Conservation (phyloP, 495 filamentous ascomycete species). For the Ascodesmis nigricans region DNA sequence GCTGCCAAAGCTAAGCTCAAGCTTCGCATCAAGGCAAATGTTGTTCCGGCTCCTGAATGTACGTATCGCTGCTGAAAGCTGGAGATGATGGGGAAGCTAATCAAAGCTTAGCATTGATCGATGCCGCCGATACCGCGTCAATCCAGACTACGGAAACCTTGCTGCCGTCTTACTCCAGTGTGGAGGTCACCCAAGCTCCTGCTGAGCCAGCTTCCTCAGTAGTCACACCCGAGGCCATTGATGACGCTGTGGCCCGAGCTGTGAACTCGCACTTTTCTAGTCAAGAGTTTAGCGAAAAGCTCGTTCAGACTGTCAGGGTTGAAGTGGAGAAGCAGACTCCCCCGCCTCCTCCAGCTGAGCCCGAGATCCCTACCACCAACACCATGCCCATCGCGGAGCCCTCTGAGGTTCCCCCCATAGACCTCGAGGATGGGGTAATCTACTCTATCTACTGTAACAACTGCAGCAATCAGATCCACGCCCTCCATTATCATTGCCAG, state of each 20-base stretch:
- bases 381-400: too few species aligned
- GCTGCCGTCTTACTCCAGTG: constrained; percentile 13
- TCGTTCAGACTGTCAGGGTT: constrained; percentile 20
- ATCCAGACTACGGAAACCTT: constrained; percentile 1
- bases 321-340: constrained; percentile 14
- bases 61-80: too few species aligned
- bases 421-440: too few species aligned
- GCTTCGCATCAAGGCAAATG: constrained; percentile 75
- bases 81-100: too few species aligned
- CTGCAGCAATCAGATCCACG: constrained; percentile 53
- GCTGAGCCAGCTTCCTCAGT: not conserved
- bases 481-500: constrained; percentile 83
- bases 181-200: constrained; percentile 4
- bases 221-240: constrained; percentile 9
- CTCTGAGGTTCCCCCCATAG: too few species aligned
- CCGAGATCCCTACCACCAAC: too few species aligned
- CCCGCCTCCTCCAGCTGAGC: too few species aligned
- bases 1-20: constrained; percentile 97
- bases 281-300: constrained; percentile 17
- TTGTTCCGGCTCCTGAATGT: too few species aligned
- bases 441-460: constrained; percentile 79
- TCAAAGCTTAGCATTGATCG: too few species aligned
- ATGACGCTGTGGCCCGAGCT: constrained; percentile 15
- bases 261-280: constrained; percentile 19
- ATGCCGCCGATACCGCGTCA: not conserved